Base-by-base conservation (phyloP, 2,329 filamentous ascomycete species). In the Pezizomycotina sp. region DNA sequence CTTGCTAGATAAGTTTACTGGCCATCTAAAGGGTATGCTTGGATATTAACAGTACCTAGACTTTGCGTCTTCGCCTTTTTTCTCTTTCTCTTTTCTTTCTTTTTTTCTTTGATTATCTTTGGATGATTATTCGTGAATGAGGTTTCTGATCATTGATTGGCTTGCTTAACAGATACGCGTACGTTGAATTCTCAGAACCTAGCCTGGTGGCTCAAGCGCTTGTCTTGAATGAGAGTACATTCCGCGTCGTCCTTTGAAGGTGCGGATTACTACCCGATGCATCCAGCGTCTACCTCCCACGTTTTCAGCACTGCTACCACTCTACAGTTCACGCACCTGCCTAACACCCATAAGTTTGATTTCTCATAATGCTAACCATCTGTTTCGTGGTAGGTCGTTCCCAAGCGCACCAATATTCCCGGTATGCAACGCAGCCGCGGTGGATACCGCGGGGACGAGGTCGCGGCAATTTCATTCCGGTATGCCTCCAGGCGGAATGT, bases 121-220 rank as follows among this genome's bases (percentile, higher is more conserved):
- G 4, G n/a, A 25, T 25, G 8, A 42, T 36, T 29, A 42, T 36
- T n/a, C 23, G 12, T 8, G 10, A 31, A 20, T 9, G 15, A 6
- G 6, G 21, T 21, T 4, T 16, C 15, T 27, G 14, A 20, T 16
- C 19, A 24, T 19, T 32, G 22, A 25, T 15, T 35, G 13, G 12
- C 31, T 48, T 47, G 47, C 31, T 42, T 53, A 48, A 37, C 60
- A 93, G 84, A 48, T 98, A 98, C 62, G 89, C 89, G 55, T 98
- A 98, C 61, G 89, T 98, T 53, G 89, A 98, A 61, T 98, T 98
- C 56, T 77, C 81, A 43, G 89, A 95, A 62, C 83, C 89, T 31
- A 84, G 73, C 59, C 67, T 93, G 44, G 86, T 98, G 46, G 82
- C 81, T 30, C 81, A 92, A 58, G 89, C 89, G 16, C 69, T 98